These are phyloP conservation scores for Pyricularia grisea DNA, from an alignment of 2,329 filamentous ascomycete species.

Conservation along the genomic window DNA sequence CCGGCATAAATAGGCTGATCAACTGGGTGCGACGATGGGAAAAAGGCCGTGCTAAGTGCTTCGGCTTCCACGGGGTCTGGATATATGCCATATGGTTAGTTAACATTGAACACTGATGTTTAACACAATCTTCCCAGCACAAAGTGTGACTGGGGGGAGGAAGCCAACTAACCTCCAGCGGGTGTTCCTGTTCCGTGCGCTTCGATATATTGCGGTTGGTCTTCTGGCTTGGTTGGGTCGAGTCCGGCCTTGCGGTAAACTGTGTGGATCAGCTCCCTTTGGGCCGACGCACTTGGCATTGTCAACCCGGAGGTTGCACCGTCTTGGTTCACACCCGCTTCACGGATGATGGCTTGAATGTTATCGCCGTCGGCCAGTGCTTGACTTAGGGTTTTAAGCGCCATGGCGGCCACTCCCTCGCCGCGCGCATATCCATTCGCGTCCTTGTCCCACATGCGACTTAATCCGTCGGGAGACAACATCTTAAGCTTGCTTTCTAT, in stretches of 20 bases:
- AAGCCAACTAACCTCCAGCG: conserved; percentile 7
- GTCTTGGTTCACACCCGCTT: conserved; percentile 38
- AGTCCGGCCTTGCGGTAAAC: conserved; percentile 34
- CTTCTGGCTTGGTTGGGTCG: conserved; percentile 18
- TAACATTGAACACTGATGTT: not conserved
- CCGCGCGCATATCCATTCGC: conserved; percentile 50
- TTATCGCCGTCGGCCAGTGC: conserved; percentile 39
- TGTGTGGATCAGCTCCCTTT: conserved; percentile 30
- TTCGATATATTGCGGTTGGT: conserved; percentile 31
- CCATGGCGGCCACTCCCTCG: conserved; percentile 40
- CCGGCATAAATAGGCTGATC: conserved; percentile 8
- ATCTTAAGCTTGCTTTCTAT: conserved; percentile 32
- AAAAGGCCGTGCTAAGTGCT: conserved; percentile 25
- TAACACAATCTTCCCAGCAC: no score
- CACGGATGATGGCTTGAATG: conserved; percentile 37
- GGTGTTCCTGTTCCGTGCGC: conserved; percentile 30
- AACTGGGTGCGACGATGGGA: conserved; percentile 1
- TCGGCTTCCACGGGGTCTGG: conserved; percentile 40
- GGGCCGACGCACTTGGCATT: conserved; percentile 36
- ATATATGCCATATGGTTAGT: not conserved
- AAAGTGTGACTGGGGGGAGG: not conserved
- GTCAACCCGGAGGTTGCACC: conserved; percentile 44
- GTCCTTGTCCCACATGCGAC: conserved; percentile 35
- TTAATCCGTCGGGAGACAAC: conserved; percentile 32
- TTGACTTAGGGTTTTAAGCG: conserved; percentile 39